These are phyloP conservation scores for Phytophthora sojae DNA, from an alignment of 352 stramenopile species.

Conservation along the genomic window DNA sequence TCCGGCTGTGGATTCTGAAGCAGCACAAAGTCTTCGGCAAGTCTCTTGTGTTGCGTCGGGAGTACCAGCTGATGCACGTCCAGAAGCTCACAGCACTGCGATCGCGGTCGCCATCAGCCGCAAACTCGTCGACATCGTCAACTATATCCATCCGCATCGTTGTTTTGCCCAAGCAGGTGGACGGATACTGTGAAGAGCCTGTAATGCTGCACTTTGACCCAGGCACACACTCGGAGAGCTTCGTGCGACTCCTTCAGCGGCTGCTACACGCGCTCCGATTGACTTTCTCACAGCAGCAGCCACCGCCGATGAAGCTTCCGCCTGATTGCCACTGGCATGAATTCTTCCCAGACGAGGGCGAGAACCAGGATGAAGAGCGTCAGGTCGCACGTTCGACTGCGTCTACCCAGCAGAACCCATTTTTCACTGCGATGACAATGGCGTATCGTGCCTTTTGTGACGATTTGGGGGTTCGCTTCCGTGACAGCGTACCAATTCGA, in stretches of 20 bases:
- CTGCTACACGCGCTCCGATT: slow-evolving; percentile 55
- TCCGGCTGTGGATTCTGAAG: slow-evolving; percentile 62
- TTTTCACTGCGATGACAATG: slow-evolving; percentile 48
- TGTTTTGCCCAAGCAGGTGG: slow-evolving; percentile 17
- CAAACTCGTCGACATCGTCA: slow-evolving; percentile 9
- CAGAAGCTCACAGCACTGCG: slow-evolving; percentile 47
- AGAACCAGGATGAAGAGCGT: slow-evolving; percentile 24
- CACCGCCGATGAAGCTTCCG: slow-evolving; percentile 45
- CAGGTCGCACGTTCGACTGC: neutral
- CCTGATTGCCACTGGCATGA: slow-evolving; percentile 61
- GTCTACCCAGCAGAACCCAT: neutral
- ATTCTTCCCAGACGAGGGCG: slow-evolving; percentile 39
- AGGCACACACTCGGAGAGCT: slow-evolving; percentile 57
- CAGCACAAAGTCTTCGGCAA: slow-evolving; percentile 55
- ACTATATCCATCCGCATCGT: slow-evolving; percentile 48
- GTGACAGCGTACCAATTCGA: slow-evolving; percentile 51
- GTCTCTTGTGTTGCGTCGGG: slow-evolving; percentile 37
- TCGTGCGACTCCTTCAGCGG: slow-evolving; percentile 64
- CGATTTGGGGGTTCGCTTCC: slow-evolving; percentile 55
- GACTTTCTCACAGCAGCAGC: slow-evolving; percentile 48
- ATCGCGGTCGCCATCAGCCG: slow-evolving; percentile 6
- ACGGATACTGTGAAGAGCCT: slow-evolving; percentile 16
- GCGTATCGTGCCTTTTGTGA: slow-evolving; percentile 76
- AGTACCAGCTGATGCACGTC: slow-evolving; percentile 59
- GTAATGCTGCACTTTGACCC: slow-evolving; percentile 61